Percentiles rank a stretch among this genome's conserved stretches.
Conservation (phyloP, 2,329 filamentous ascomycete species). For the Westerdykella aurantiaca region DNA sequence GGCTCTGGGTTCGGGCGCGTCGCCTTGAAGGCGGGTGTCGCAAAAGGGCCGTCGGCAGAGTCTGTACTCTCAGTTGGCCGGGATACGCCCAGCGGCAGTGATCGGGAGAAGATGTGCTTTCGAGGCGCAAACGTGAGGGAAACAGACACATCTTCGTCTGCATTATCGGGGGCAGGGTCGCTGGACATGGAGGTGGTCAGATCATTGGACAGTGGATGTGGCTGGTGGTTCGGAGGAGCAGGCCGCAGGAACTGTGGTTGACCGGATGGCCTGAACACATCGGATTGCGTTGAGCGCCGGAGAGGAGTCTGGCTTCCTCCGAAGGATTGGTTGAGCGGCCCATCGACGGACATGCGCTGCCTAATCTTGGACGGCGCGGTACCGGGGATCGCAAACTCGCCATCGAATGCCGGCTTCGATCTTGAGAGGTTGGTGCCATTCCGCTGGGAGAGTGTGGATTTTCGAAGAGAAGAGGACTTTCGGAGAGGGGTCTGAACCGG, state of each 20-base stretch:
- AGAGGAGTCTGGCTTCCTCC: slow-evolving; percentile 57
- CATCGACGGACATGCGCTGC: slow-evolving; percentile 72
- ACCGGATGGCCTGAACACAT: too few species aligned
- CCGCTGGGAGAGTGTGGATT: slow-evolving; percentile 82
- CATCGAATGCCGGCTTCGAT: slow-evolving; percentile 36
- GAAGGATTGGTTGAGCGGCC: slow-evolving; percentile 58
- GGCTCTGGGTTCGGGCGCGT: slow-evolving; percentile 73
- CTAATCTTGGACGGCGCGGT: slow-evolving; percentile 53
- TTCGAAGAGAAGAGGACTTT: slow-evolving; percentile 67
- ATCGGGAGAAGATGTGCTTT: slow-evolving; percentile 59
- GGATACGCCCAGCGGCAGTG: slow-evolving; percentile 62
- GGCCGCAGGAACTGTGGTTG: slow-evolving; percentile 11
- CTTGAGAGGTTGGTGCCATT: slow-evolving; percentile 46
- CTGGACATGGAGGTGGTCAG: slow-evolving; percentile 81
- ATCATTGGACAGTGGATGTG: slow-evolving; percentile 80
- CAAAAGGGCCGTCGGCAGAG: slow-evolving; percentile 61
- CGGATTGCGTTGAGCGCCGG: background rate
- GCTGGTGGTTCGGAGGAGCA: slow-evolving; percentile 24
- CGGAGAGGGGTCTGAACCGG: slow-evolving; percentile 27
- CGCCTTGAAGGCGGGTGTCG: slow-evolving; percentile 60
- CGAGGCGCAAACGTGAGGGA: slow-evolving; percentile 19
- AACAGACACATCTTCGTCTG: slow-evolving; percentile 44
- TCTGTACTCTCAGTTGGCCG: slow-evolving; percentile 38
- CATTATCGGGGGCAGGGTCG: slow-evolving; percentile 60
- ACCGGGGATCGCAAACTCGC: slow-evolving; percentile 51